A percentile compares a stretch with the other conserved stretches of the same genome.
phyloP scores from a whole-genome alignment of 2,329 filamentous ascomycete genomes.

The Conoideocrella luteorostrata region DNA sequence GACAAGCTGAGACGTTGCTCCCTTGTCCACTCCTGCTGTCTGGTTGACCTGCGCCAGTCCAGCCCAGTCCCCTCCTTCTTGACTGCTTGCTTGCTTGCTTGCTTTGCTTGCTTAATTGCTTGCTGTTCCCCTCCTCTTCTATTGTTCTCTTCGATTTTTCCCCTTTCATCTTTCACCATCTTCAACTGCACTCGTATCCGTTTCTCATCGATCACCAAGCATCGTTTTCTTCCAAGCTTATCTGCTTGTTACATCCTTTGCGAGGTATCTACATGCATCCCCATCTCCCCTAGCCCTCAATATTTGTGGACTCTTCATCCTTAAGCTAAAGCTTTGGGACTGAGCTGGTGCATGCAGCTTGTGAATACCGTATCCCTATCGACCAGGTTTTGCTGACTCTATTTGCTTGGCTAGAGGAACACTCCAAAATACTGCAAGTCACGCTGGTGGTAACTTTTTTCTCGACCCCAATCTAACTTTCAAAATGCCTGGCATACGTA shows the following conservation, averaged over 20 bases:
- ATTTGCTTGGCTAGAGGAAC: not conserved
- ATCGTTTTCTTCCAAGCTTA: constrained; percentile 9
- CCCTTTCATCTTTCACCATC: constrained; percentile 4
- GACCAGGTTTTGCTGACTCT: constrained; percentile 2
- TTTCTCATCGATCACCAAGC: constrained; percentile 7
- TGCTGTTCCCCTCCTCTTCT: not conserved
- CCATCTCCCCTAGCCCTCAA: not conserved
- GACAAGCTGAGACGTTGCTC: not conserved
- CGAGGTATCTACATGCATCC: constrained; percentile 4
- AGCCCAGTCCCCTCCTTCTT: constrained; percentile 7
- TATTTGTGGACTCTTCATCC: not conserved
- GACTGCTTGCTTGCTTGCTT: constrained; percentile 7
- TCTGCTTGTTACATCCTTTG: constrained; percentile 5
- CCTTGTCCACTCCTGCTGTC: not conserved
- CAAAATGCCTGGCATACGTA: constrained; percentile 49
- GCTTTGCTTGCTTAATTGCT: constrained; percentile 1
- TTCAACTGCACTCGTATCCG: constrained; percentile 7
- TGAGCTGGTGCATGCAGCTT: too few species aligned
- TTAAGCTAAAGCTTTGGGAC: too few species aligned
- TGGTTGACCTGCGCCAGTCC: too few species aligned
- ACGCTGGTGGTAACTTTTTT: not conserved
- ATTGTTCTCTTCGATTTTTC: constrained; percentile 3
- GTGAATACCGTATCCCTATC: too few species aligned
- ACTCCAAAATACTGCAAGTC: not conserved
- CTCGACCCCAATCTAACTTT: not conserved